Evolutionary conservation across 805 yeast species (phyloP).

Genomic region (Kodamaea kaohsiungensis): DNA sequence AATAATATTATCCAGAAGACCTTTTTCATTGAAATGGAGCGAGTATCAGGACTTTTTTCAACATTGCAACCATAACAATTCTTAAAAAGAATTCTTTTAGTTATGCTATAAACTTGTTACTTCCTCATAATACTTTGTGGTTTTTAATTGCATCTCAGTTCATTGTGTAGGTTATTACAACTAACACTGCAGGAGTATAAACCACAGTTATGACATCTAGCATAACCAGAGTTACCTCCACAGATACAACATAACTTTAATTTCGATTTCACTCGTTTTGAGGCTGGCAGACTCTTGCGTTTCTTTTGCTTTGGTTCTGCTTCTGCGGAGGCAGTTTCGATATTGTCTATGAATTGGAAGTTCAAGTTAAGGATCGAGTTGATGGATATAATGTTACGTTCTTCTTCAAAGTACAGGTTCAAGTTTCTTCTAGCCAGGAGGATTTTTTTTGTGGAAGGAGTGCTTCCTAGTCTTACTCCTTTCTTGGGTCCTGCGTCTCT

Average conservation of each 20-base stretch:
- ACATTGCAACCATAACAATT: not conserved
- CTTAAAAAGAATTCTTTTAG: not conserved
- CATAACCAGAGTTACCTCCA: constrained; percentile 36
- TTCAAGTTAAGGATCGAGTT: constrained; percentile 43
- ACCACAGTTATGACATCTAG: constrained; percentile 43
- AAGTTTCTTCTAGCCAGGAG: constrained; percentile 44
- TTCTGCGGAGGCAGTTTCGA: constrained; percentile 18
- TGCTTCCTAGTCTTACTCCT: constrained; percentile 38
- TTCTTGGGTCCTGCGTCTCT: constrained; percentile 20
- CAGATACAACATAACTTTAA: constrained; percentile 44
- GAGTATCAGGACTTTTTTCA: not conserved
- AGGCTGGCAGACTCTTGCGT: constrained; percentile 18
- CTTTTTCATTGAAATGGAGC: not conserved
- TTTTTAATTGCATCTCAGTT: constrained; percentile 38
- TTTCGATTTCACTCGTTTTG: constrained; percentile 29
- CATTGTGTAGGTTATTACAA: constrained; percentile 41
- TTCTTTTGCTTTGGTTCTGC: constrained; percentile 15
- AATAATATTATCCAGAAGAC: not conserved
- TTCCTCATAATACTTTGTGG: not conserved
- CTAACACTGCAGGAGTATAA: constrained; percentile 41
- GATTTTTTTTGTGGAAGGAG: constrained; percentile 45
- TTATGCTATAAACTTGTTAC: not conserved
- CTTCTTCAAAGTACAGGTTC: constrained; percentile 47
- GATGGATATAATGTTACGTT: constrained; percentile 42
- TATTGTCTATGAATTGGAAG: constrained; percentile 42